Percentiles rank a stretch among this genome's conserved stretches.
phyloP scores from a whole-genome alignment of 2,329 filamentous ascomycete species.

The Pseudogymnoascus sp. region DNA sequence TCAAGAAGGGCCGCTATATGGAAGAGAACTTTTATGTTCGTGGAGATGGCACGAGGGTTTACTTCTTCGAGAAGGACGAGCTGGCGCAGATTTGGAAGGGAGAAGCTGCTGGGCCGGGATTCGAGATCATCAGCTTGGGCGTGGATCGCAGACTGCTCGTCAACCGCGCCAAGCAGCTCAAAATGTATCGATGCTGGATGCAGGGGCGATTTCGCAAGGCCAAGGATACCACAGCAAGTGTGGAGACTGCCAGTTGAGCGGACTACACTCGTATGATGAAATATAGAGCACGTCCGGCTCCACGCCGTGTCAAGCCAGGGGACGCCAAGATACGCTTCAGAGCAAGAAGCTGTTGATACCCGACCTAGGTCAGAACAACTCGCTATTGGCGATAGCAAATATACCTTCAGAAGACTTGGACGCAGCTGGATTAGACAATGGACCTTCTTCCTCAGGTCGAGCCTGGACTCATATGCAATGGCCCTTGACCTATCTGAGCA shows the following conservation, averaged over 20 bases:
- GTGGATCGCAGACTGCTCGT: conserved; percentile 85
- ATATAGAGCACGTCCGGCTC: not conserved
- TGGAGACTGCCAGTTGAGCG: not conserved
- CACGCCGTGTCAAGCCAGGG: not conserved
- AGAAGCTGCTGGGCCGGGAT: conserved; percentile 29
- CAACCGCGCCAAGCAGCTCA: conserved; percentile 80
- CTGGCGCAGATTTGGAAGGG: conserved; percentile 67
- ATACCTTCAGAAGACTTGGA: not conserved
- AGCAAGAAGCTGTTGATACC: too few species aligned
- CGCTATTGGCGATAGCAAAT: not conserved
- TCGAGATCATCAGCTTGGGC: conserved; percentile 71
- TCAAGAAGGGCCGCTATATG: conserved; percentile 90
- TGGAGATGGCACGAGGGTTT: conserved; percentile 91
- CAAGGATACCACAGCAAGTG: not conserved
- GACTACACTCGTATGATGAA: not conserved
- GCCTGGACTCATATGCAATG: not conserved
- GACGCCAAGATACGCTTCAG: not conserved
- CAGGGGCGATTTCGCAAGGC: conserved; percentile 71
- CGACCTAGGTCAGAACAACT: not conserved
- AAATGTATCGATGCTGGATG: conserved; percentile 98
- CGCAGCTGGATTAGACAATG: not conserved
- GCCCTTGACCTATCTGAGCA: not conserved
- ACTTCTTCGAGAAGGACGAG: conserved; percentile 90
- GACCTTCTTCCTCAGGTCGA: not conserved
- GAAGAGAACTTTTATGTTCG: conserved; percentile 97